Evolutionary conservation across 495 filamentous ascomycete species (phyloP).

Genomic region (Margaritispora aquatica): DNA sequence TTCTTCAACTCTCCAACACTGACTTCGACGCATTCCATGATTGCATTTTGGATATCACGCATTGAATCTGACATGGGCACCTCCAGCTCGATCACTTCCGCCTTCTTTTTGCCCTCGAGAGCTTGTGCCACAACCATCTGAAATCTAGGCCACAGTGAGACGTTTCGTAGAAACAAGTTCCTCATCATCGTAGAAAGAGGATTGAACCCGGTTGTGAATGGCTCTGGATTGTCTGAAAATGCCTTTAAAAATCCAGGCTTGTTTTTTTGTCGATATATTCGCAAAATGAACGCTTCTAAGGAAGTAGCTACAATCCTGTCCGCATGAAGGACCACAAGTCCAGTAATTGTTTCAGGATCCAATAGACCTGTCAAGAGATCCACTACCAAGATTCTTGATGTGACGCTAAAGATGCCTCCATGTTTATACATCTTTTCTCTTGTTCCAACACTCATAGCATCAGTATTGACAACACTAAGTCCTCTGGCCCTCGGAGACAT

Average conservation of each 20-base stretch:
- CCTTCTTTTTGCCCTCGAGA: slow-evolving; percentile 86
- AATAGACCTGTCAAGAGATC: slow-evolving; percentile 83
- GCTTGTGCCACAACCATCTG: slow-evolving; percentile 84
- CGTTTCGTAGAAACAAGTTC: slow-evolving; percentile 85
- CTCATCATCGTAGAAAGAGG: slow-evolving; percentile 87
- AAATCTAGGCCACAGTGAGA: slow-evolving; percentile 91
- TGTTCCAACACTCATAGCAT: slow-evolving; percentile 77
- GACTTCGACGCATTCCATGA: slow-evolving; percentile 93
- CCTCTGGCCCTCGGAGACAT: slow-evolving; percentile 71
- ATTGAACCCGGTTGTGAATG: slow-evolving; percentile 84
- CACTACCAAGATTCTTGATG: slow-evolving; percentile 88
- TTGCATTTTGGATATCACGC: slow-evolving; percentile 86
- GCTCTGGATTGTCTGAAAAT: slow-evolving; percentile 91
- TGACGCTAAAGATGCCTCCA: slow-evolving; percentile 94
- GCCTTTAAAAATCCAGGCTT: slow-evolving; percentile 91
- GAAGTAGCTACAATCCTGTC: slow-evolving; percentile 85
- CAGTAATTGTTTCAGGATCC: slow-evolving; percentile 79
- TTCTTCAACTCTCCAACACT: slow-evolving; percentile 91
- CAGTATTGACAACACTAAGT: slow-evolving; percentile 87
- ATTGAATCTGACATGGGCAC: slow-evolving; percentile 95
- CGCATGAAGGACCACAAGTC: slow-evolving; percentile 81
- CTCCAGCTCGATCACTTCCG: slow-evolving; percentile 94
- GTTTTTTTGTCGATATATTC: slow-evolving; percentile 90
- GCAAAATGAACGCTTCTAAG: slow-evolving; percentile 88
- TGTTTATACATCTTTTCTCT: slow-evolving; percentile 84